Evolutionary conservation across 768 basidiomycete species (phyloP).

Genomic region (Hortiboletus campestris): DNA sequence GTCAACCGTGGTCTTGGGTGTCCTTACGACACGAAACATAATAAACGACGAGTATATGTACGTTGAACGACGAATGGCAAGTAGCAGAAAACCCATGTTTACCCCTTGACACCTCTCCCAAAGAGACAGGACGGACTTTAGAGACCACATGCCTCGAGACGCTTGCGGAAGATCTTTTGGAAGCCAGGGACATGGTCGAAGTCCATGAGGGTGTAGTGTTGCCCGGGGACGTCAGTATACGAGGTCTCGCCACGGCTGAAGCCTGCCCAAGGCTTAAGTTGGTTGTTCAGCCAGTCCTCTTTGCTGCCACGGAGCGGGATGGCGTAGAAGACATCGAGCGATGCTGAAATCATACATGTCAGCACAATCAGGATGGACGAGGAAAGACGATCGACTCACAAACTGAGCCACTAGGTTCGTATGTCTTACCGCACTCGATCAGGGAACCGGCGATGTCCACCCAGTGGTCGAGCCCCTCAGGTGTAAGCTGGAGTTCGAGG

Average conservation of each 20-base stretch:
- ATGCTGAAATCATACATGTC: conserved; percentile 4
- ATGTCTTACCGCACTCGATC: conserved; percentile 31
- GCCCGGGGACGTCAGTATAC: conserved; percentile 27
- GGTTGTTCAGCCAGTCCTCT: conserved; percentile 29
- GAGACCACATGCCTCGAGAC: conserved; percentile 27
- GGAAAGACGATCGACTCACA: conserved; percentile 15
- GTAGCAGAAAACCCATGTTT: too few relatives aligned
- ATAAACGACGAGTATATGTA: too few relatives aligned
- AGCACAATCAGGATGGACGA: not conserved
- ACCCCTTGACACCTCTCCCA: not conserved
- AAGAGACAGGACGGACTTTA: not conserved
- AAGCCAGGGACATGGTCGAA: conserved; percentile 30
- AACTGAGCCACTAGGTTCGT: conserved; percentile 25
- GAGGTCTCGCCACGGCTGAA: conserved; percentile 24
- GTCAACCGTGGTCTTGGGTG: not conserved
- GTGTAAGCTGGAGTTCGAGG: conserved; percentile 29
- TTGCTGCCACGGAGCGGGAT: conserved; percentile 29
- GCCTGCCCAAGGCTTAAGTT: conserved; percentile 26
- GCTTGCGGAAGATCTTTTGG: conserved; percentile 29
- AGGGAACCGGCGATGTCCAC: conserved; percentile 31
- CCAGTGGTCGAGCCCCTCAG: conserved; percentile 27
- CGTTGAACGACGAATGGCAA: not conserved
- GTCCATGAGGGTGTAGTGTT: conserved; percentile 33
- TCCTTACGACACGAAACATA: not conserved
- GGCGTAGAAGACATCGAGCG: conserved; percentile 28